Conservation (phyloP, 257 asterid species). For the Euphrasia confusa region DNA sequence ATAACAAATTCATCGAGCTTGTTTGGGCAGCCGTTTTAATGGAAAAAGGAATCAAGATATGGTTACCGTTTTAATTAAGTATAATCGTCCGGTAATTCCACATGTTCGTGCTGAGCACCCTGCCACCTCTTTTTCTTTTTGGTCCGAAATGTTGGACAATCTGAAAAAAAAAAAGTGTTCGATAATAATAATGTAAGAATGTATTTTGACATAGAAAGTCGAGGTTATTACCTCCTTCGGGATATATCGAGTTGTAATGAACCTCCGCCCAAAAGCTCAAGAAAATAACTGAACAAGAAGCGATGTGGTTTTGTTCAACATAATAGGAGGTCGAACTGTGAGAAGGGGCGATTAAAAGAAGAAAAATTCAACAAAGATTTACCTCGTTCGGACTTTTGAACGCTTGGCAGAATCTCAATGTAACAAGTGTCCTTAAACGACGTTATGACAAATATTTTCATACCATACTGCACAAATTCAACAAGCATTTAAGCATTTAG, state of each 20-base stretch:
- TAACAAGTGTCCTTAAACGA: slow-evolving; percentile 95
- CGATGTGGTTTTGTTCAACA: background rate
- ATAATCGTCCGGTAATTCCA: slow-evolving; percentile 47
- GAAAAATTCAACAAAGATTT: slow-evolving; percentile 3
- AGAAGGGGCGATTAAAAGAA: background rate
- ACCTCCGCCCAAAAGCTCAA: slow-evolving; percentile 99
- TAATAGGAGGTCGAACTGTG: background rate
- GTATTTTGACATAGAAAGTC: background rate
- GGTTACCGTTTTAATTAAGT: slow-evolving; percentile 22
- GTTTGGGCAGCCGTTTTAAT: background rate
- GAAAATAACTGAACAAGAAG: slow-evolving; percentile 61
- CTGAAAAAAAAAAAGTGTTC: slow-evolving; percentile 28
- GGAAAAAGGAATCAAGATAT: background rate
- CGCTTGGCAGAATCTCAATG: slow-evolving; percentile 84
- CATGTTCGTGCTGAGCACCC: slow-evolving; percentile 49
- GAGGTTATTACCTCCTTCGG: slow-evolving; percentile 68
- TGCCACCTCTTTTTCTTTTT: slow-evolving; percentile 63
- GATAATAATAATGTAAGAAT: background rate
- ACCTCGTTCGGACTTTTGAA: slow-evolving; percentile 94
- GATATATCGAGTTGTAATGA: slow-evolving; percentile 93
- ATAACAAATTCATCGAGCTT: background rate
- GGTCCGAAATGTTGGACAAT: slow-evolving; percentile 44
- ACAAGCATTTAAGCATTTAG: slow-evolving; percentile 26
- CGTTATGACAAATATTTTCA: slow-evolving; percentile 82
- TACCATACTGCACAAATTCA: slow-evolving; percentile 78